Conservation (phyloP, 306 rosid genomes). For the Begonia masoniana region DNA sequence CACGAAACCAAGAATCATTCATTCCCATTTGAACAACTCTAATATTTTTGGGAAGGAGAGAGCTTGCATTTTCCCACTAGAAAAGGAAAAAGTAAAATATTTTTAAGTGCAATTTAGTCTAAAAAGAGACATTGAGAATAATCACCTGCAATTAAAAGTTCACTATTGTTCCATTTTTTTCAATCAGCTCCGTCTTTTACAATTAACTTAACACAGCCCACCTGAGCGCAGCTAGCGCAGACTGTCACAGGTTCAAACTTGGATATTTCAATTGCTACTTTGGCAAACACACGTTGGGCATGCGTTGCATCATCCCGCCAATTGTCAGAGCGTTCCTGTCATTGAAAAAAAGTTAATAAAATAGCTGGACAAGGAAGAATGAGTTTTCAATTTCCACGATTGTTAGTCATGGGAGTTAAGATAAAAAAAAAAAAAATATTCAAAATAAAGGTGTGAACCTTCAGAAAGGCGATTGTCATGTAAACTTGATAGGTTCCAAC, state of each 20-base stretch:
- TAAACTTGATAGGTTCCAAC: too few relatives aligned
- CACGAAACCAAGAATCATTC: slow-evolving; percentile 93
- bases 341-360: slow-evolving; percentile 4
- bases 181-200: too few relatives aligned
- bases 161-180: background rate
- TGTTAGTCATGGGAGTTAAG: background rate
- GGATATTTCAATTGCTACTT: slow-evolving; percentile 66
- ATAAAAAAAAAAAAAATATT: too few relatives aligned
- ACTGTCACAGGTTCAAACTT: slow-evolving; percentile 75
- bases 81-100: background rate
- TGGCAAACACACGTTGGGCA: slow-evolving; percentile 43
- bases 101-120: slow-evolving; percentile 2
- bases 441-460: too few relatives aligned
- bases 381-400: background rate
- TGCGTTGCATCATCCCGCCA: slow-evolving; percentile 67
- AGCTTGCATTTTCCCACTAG: slow-evolving; percentile 77
- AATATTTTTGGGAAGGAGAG: slow-evolving; percentile 41
- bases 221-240: slow-evolving; percentile 59
- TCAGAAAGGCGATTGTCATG: too few relatives aligned
- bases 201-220: background rate
- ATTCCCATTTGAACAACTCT: slow-evolving; percentile 68
- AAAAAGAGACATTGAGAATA: slow-evolving; percentile 1
- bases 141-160: background rate
- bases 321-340: slow-evolving; percentile 80
- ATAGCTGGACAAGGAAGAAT: background rate